A percentile compares a stretch with the other conserved stretches of the same genome.
Conservation (phyloP, 1,284 basidiomycete species). For the Meripilus lineatus region DNA sequence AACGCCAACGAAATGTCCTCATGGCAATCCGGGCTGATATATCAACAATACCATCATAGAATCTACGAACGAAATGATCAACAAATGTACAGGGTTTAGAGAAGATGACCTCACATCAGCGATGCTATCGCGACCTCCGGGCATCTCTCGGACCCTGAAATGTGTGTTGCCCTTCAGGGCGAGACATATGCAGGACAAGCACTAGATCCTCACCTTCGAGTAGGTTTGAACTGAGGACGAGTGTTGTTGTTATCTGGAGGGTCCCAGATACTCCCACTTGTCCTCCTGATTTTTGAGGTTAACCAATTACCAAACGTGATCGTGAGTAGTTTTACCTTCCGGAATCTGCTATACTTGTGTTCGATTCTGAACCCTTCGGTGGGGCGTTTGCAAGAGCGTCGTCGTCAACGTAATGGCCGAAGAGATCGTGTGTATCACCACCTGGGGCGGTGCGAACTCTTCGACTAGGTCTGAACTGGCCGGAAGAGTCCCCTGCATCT, state of each 20-base stretch:
- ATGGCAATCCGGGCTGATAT: too few relatives aligned
- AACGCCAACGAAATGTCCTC: too few relatives aligned
- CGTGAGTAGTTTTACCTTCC: neutral
- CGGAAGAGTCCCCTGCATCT: neutral
- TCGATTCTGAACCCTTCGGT: slow-evolving; percentile 12
- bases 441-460: slow-evolving; percentile 48
- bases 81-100: slow-evolving; percentile 5
- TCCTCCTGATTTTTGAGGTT: neutral
- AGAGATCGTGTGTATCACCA: slow-evolving; percentile 43
- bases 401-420: slow-evolving; percentile 30
- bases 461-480: slow-evolving; percentile 43
- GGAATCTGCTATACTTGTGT: slow-evolving; percentile 12
- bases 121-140: slow-evolving; percentile 60
- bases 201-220: slow-evolving; percentile 46
- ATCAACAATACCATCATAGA: too few relatives aligned
- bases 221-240: slow-evolving; percentile 49
- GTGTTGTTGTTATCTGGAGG: slow-evolving; percentile 27
- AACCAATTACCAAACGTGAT: neutral
- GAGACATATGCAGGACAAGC: neutral
- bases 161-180: neutral
- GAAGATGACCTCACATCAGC: slow-evolving; percentile 38
- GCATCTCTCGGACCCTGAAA: slow-evolving; percentile 27
- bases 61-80: slow-evolving; percentile 1
- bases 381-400: slow-evolving; percentile 36
- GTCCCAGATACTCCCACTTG: slow-evolving; percentile 37